Percentiles rank a stretch among this genome's conserved stretches.
phyloP scores from a whole-genome alignment of 208 protist species.

The Leishmania major region DNA sequence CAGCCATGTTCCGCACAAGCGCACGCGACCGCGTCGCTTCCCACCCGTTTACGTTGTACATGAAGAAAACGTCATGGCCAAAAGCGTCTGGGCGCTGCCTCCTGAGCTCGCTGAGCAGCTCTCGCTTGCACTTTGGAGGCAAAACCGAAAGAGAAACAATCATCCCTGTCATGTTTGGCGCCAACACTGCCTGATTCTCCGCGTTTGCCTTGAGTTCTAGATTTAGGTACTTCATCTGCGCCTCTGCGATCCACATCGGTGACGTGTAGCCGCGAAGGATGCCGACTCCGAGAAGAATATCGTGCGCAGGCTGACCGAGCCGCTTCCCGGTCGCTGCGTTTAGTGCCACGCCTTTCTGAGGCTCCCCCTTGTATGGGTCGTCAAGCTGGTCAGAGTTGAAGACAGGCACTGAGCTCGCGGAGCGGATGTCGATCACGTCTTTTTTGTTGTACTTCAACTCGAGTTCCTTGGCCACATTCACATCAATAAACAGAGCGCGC shows the following conservation, averaged over 20 bases:
- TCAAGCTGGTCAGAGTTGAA: conserved; percentile 88
- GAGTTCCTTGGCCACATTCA: conserved; percentile 51
- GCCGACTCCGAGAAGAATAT: conserved; percentile 82
- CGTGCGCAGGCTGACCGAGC: conserved; percentile 86
- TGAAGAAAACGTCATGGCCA: conserved; percentile 74
- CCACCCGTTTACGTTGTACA: conserved; percentile 89
- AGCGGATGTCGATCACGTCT: conserved; percentile 72
- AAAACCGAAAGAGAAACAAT: conserved; percentile 74
- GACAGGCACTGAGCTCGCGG: conserved; percentile 74
- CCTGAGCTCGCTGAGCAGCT: conserved; percentile 66
- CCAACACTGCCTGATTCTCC: conserved; percentile 51
- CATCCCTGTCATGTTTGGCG: conserved; percentile 83
- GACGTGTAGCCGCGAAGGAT: conserved; percentile 89
- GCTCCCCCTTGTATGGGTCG: conserved; percentile 88
- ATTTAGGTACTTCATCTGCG: conserved; percentile 86
- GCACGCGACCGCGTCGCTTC: conserved; percentile 79
- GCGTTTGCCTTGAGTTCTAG: conserved; percentile 49
- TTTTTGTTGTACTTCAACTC: conserved; percentile 56
- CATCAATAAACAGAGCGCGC: conserved; percentile 80
- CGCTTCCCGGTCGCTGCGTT: conserved; percentile 87
- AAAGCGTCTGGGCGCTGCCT: conserved; percentile 63
- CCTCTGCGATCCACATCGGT: conserved; percentile 84
- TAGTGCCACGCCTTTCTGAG: conserved; percentile 75
- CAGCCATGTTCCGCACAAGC: conserved; percentile 85
- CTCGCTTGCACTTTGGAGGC: conserved; percentile 34